Evolutionary conservation across 2,329 filamentous ascomycete genomes (phyloP).

Genomic region (Calonectria henricotiae): DNA sequence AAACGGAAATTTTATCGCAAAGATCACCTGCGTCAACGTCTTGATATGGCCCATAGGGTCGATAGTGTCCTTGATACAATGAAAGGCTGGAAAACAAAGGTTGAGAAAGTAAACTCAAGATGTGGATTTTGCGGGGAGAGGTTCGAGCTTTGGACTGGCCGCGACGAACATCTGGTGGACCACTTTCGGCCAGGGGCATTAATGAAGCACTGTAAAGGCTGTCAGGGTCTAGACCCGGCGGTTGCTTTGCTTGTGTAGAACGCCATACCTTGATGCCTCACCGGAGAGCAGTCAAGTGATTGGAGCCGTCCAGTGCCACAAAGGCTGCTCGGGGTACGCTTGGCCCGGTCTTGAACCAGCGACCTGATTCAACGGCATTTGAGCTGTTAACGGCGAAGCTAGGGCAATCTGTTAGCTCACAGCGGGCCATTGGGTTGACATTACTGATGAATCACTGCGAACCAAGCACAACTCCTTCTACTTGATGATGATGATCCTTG

Average conservation of each 20-base stretch:
- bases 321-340: not conserved
- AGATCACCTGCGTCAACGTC: not conserved
- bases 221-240: not conserved
- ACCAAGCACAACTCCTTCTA: not conserved
- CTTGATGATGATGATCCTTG: not conserved
- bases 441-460: slow-evolving; percentile 1
- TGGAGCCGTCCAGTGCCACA: not conserved
- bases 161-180: not conserved
- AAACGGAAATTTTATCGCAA: not conserved
- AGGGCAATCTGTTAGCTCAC: not conserved
- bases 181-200: not conserved
- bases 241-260: not conserved
- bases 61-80: not conserved
- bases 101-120: not conserved
- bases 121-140: not conserved
- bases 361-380: not conserved
- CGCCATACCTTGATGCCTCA: not conserved
- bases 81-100: not conserved
- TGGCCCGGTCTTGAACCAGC: not conserved
- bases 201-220: not conserved
- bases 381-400: slow-evolving; percentile 6
- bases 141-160: not conserved
- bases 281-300: not conserved
- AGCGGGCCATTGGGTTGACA: not conserved
- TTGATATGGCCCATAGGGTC: not conserved